A percentile compares a stretch with the other conserved stretches of the same genome.
Conservation (phyloP, 108 stramenopile genomes). For the Parietichytrium sp. region DNA sequence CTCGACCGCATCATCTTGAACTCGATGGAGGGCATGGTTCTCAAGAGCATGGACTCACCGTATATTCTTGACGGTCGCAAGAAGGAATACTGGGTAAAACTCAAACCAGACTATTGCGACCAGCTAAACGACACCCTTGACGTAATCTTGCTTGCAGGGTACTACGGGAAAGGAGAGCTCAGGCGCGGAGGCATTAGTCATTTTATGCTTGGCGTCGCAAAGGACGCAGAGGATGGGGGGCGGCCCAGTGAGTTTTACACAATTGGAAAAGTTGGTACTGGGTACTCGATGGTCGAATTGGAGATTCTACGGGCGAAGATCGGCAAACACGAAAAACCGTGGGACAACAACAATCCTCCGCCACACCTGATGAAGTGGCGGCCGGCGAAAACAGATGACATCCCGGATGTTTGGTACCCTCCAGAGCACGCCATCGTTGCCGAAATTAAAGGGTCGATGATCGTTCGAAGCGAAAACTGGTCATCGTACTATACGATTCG, state of each 20-base stretch:
- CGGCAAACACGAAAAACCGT: background rate
- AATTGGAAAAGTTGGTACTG: slow-evolving; percentile 9
- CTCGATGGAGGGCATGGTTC: background rate
- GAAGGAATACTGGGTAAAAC: background rate
- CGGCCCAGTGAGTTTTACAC: background rate
- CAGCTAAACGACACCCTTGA: background rate
- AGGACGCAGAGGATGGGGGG: slow-evolving; percentile 1
- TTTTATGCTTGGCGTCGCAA: slow-evolving; percentile 17
- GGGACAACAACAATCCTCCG: background rate
- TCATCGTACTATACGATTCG: background rate
- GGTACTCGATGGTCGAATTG: background rate
- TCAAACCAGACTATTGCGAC: slow-evolving; percentile 1
- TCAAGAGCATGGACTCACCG: background rate
- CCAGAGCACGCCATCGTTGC: background rate
- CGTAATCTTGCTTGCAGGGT: background rate
- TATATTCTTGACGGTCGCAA: background rate
- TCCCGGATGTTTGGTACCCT: slow-evolving; percentile 26
- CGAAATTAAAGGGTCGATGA: background rate
- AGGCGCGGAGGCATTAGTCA: background rate
- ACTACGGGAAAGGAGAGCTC: background rate
- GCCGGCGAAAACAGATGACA: background rate
- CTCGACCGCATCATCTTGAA: background rate
- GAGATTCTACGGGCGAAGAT: background rate
- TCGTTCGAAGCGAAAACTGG: background rate
- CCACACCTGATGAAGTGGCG: background rate